Evolutionary conservation across 768 basidiomycete species (phyloP).

Genomic region (Mycena polygramma): DNA sequence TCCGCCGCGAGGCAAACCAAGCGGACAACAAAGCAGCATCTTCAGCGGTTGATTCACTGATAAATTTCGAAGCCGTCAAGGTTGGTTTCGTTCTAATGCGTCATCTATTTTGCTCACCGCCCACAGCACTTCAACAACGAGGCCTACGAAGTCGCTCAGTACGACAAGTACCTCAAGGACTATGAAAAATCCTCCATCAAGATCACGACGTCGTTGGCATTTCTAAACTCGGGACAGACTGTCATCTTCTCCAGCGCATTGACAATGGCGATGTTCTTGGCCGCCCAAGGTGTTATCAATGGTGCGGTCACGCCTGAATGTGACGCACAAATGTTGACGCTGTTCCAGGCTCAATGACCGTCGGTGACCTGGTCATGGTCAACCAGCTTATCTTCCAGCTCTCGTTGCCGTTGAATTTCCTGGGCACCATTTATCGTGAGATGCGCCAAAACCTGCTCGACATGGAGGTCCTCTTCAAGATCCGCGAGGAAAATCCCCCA

Average conservation of each 20-base stretch:
- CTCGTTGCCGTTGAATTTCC: constrained; percentile 95
- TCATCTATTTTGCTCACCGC: constrained; percentile 19
- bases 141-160: constrained; percentile 88
- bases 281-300: constrained; percentile 93
- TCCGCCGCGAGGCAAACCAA: constrained; percentile 94
- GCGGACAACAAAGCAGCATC: constrained; percentile 98
- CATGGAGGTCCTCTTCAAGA: constrained; percentile 95
- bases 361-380: constrained; percentile 99
- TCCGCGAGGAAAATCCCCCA: constrained; percentile 85
- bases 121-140: constrained; percentile 97
- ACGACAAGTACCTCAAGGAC: constrained; percentile 86
- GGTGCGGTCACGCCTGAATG: constrained; percentile 60
- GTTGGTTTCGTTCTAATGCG: too few relatives aligned
- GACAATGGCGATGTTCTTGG: constrained; percentile 96
- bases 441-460: constrained; percentile 95
- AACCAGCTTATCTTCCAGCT: constrained; percentile 99
- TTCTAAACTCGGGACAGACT: constrained; percentile 96
- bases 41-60: constrained; percentile 92
- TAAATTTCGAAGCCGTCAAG: constrained; percentile 99
- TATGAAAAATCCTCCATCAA: constrained; percentile 96
- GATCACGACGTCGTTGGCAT: constrained; percentile 94
- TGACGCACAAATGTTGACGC: constrained; percentile 1
- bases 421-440: constrained; percentile 98
- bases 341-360: constrained; percentile 90
- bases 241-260: constrained; percentile 95